Evolutionary conservation across 257 asterid species (phyloP).

Genomic region (Plectranthus barbatus): DNA sequence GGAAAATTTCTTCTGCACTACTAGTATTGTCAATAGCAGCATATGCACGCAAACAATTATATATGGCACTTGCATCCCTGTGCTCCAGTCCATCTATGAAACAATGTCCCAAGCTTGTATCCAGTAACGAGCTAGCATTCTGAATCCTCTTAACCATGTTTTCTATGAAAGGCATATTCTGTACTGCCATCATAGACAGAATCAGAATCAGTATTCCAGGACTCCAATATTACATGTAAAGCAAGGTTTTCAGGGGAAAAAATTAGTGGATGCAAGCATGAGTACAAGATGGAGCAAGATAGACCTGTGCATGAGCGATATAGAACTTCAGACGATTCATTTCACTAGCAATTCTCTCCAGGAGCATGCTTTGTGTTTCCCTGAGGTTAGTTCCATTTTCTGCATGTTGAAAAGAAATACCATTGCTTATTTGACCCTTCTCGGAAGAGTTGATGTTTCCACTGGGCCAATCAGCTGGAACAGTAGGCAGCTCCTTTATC

Average conservation of each 20-base stretch:
- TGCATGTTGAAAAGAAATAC: constrained; percentile 43
- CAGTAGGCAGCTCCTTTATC: constrained; percentile 83
- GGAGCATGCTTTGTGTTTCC: constrained; percentile 95
- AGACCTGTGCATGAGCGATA: constrained; percentile 78
- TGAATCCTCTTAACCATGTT: constrained; percentile 95
- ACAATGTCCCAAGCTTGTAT: constrained; percentile 82
- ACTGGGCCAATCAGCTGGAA: constrained; percentile 63
- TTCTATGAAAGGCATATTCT: constrained; percentile 90
- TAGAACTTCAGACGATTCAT: constrained; percentile 94
- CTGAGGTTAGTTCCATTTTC: constrained; percentile 69
- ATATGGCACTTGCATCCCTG: constrained; percentile 75
- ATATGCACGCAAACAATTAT: constrained; percentile 96
- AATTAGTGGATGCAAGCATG: not conserved
- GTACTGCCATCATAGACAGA: constrained; percentile 52
- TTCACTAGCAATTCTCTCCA: constrained; percentile 96
- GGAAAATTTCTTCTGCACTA: constrained; percentile 83
- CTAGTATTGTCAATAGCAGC: constrained; percentile 86
- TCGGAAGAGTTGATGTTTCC: constrained; percentile 33
- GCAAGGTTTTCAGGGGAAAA: not conserved
- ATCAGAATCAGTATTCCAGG: constrained; percentile 28
- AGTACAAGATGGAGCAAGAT: constrained; percentile 20
- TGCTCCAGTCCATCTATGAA: constrained; percentile 88
- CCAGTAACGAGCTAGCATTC: constrained; percentile 65
- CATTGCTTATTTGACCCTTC: constrained; percentile 47
- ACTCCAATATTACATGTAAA: not conserved